Percentiles rank a stretch among this genome's conserved stretches.
These are phyloP conservation scores for Colletotrichum liaoningense DNA, from an alignment of 2,329 filamentous ascomycete species.

Conservation along the genomic window DNA sequence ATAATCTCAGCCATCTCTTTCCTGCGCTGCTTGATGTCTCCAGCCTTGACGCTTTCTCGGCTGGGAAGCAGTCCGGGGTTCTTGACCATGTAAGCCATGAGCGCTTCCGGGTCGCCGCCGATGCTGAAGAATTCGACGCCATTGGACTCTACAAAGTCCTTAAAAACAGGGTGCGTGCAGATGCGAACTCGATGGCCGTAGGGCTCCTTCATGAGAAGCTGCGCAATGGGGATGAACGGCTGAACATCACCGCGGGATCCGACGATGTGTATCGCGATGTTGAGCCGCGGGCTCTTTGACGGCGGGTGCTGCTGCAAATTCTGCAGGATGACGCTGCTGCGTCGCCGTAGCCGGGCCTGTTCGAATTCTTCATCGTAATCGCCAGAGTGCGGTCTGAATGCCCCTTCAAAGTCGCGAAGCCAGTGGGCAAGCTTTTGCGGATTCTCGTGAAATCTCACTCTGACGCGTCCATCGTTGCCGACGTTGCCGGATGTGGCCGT, in stretches of 20 bases:
- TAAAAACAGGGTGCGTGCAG: constrained; percentile 66
- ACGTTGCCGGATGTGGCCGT: constrained; percentile 41
- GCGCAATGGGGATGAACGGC: constrained; percentile 69
- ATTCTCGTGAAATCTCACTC: constrained; percentile 45
- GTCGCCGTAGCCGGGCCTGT: neutral
- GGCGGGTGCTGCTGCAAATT: constrained; percentile 19
- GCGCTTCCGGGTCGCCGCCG: constrained; percentile 64
- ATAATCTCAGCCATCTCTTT: constrained; percentile 52
- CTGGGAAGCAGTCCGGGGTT: constrained; percentile 53
- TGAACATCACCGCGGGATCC: constrained; percentile 51
- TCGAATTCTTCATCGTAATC: neutral
- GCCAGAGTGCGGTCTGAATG: constrained; percentile 8
- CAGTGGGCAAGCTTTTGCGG: constrained; percentile 41
- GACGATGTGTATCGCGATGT: constrained; percentile 48
- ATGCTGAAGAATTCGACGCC: constrained; percentile 68
- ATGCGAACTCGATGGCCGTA: constrained; percentile 67
- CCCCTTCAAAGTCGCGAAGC: constrained; percentile 40
- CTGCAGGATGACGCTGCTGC: constrained; percentile 20
- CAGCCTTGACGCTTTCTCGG: constrained; percentile 47
- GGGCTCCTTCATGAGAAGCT: constrained; percentile 47
- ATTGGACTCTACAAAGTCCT: constrained; percentile 62
- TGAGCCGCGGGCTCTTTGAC: constrained; percentile 39
- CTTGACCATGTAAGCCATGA: constrained; percentile 56
- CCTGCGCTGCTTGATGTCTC: constrained; percentile 49
- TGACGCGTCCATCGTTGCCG: constrained; percentile 45